Conservation (phyloP, 179 eudicot genomes). For the Carnegiea gigantea region DNA sequence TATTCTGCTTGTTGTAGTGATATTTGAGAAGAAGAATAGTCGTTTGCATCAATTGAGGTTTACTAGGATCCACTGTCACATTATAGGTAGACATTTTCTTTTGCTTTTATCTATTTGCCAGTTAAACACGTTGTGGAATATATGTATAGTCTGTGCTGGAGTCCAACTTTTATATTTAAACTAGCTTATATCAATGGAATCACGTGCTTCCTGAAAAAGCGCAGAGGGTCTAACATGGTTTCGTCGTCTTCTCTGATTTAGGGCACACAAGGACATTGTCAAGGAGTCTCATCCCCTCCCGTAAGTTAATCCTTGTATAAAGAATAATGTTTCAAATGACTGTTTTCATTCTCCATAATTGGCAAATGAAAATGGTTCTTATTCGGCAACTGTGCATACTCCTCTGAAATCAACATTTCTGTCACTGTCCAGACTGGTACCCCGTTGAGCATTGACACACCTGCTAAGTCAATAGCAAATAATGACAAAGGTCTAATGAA, state of each 20-base stretch:
- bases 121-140: neutral
- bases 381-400: neutral
- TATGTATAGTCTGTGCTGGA: too few species aligned
- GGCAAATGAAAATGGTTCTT: neutral
- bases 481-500: conserved; percentile 62
- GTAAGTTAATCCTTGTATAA: conserved; percentile 29
- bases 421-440: conserved; percentile 48
- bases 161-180: neutral
- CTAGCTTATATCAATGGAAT: neutral
- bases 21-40: neutral
- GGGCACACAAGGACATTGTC: conserved; percentile 35
- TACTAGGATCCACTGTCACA: neutral
- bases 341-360: neutral
- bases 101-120: neutral
- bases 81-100: neutral
- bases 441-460: conserved; percentile 63
- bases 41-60: neutral
- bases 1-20: neutral
- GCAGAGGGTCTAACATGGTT: conserved; percentile 12
- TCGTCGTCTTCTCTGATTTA: conserved; percentile 14
- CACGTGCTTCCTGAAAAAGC: conserved; percentile 1
- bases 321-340: neutral
- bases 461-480: conserved; percentile 67
- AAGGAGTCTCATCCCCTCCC: conserved; percentile 27
- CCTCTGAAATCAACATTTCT: neutral